Evolutionary conservation across 306 rosid genomes (phyloP), one percentile per base, ranked within the genome.

Genomic region (Lathyrus tuberosus): DNA sequence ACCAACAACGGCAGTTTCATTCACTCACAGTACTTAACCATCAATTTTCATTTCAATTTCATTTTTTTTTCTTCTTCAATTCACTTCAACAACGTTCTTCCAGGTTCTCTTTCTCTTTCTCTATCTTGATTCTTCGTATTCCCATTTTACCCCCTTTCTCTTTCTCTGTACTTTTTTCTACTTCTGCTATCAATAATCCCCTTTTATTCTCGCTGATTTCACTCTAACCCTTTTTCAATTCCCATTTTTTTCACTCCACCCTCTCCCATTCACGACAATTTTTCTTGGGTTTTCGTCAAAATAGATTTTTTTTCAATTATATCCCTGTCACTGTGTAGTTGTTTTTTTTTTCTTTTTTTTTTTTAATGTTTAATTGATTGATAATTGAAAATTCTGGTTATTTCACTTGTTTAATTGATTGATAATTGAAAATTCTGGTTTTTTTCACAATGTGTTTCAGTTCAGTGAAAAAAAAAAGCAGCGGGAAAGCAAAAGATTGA

Each of bases 71-170:
- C 12, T 48, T 11, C 38, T 76, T 49, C 42, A 5, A 16, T 17
- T 20, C 71, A 26, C 70, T 60, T 43, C 66, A n/a, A 52, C 63
- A 5, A 26, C n/a, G 38, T 64, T 65, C 52, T 22, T 18, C 3
- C 75, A 54, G 79, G 76, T 77, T 70, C 18, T 73, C 48, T 69
- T 56, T 63, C 43, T 56, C 57, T 64, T 11, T 48, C 51, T 62
- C 52, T 46, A 16, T 13, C 28, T 54, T 2, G 18, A 44, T 74
- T 61, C 3, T 46, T 0, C 24, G 8, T 47, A 40, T 74, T 74
- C 63, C 73, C 65, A 69, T 52, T 74, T 67, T 79, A 12, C 67
- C 81, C 52, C 57, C 26, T 30, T 15, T 54, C 4, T 63, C 52
- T 47, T 2, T 15, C 8, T n/a, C 26, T 52, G 24, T 65, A 33